Conservation (phyloP, 805 yeast species). For the Metschnikowia baotianmanensis region DNA sequence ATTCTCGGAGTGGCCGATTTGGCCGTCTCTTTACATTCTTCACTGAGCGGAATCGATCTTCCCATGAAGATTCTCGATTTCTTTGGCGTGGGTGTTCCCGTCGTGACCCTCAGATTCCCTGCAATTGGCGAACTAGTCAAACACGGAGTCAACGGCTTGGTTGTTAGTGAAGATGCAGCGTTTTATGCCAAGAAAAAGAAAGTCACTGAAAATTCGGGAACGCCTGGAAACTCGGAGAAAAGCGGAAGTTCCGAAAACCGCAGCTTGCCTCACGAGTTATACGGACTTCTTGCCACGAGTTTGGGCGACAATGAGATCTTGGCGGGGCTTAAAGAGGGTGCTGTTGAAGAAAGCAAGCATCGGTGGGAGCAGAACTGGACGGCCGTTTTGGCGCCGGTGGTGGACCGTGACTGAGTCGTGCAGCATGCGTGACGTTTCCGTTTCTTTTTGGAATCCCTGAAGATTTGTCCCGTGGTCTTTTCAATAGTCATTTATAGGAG, state of each 20-base stretch:
- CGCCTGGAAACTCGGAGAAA: too few relatives aligned
- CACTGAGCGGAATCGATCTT: slow-evolving; percentile 89
- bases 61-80: slow-evolving; percentile 98
- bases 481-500: too few relatives aligned
- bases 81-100: slow-evolving; percentile 96
- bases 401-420: slow-evolving; percentile 15
- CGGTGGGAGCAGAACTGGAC: slow-evolving; percentile 83
- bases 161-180: slow-evolving; percentile 12
- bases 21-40: slow-evolving; percentile 86
- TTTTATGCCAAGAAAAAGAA: slow-evolving; percentile 14
- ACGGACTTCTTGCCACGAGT: slow-evolving; percentile 25
- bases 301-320: slow-evolving; percentile 32
- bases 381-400: slow-evolving; percentile 35
- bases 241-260: too few relatives aligned
- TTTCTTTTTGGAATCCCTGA: slow-evolving; percentile 14
- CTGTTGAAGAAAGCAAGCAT: slow-evolving; percentile 59
- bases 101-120: slow-evolving; percentile 69
- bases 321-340: slow-evolving; percentile 58
- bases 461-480: too few relatives aligned
- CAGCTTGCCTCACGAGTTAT: too few relatives aligned
- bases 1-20: slow-evolving; percentile 75
- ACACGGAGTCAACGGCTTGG: slow-evolving; percentile 66
- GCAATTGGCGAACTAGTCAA: slow-evolving; percentile 78
- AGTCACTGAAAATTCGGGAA: too few relatives aligned
- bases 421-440: too few relatives aligned